Base-by-base conservation (phyloP, 306 rosid genomes). In the Boehmeria nivea region DNA sequence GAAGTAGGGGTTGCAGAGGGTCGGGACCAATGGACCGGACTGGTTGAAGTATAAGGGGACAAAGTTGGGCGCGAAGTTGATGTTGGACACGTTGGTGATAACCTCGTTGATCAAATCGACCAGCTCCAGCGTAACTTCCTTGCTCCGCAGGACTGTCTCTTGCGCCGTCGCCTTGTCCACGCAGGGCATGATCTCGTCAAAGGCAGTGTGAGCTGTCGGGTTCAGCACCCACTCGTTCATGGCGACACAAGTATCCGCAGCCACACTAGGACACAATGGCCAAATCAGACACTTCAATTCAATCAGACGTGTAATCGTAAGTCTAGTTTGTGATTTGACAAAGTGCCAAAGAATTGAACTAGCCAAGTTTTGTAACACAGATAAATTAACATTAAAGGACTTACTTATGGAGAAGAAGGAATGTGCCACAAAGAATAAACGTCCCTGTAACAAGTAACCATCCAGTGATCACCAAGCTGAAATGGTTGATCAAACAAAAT, bases 21-120 rank as follows among this genome's bases (percentile, higher is more conserved):
- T 23, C 47, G 86, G 94, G 66, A 82, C 49, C 26, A 43, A 10
- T 0, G 89, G 89, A 47, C 89, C 94, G 12, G 94, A 85, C 57
- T 85, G 89, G 70, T 85, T 85, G 78, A 74, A 85, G 72, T 65
- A 69, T 45, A 78, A 14, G 2, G 78, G 75, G 43, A 63, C 60
- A 6, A 63, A 57, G 37, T 14, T 36, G 1, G 80, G 68, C 15
- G 86, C 59, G 12, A 62, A 39, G 19, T 85, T 34, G 15, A 44
- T 38, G 68, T 85, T 85, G 45, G 89, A 80, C 28, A 85, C 73
- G 1, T 76, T 69, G 28, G 39, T 57, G 59, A 85, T 25, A 64
- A 85, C 83, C 48, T 47, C 34, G 26, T 85, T 77, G 49, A 74
- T 54, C 60, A 74, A 6, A 52, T 60, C 60, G 6, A 57, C 80